Percentiles rank a stretch among this genome's conserved stretches.
Evolutionary conservation across 164 flowering plant genomes (phyloP).

Genomic region (Chimonanthus praecox): DNA sequence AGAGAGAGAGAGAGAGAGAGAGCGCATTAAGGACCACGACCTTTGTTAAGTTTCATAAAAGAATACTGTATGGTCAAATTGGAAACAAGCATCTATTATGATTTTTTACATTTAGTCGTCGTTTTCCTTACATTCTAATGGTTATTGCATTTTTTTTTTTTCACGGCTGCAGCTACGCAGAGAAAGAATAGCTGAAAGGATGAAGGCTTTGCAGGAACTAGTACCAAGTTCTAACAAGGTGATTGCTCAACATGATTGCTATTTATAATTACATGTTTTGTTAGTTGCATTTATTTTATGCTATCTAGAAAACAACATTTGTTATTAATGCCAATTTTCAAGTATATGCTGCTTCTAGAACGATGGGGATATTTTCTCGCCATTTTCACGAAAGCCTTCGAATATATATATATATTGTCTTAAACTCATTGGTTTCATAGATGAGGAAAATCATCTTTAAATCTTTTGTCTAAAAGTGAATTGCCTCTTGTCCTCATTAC

Average conservation of each 20-base stretch:
- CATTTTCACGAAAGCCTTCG: not conserved
- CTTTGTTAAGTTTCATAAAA: too few species aligned
- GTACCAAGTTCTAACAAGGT: slow-evolving; percentile 98
- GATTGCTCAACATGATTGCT: slow-evolving; percentile 5
- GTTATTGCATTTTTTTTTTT: not conserved
- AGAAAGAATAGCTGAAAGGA: slow-evolving; percentile 93
- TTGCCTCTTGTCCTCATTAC: not conserved
- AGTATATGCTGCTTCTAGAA: not conserved
- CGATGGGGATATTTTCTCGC: not conserved
- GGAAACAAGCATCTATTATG: not conserved
- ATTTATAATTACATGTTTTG: not conserved
- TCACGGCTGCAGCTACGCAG: slow-evolving; percentile 65
- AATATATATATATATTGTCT: too few species aligned
- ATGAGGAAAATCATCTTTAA: too few species aligned
- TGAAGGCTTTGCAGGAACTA: slow-evolving; percentile 89
- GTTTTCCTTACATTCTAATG: not conserved
- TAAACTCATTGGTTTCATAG: too few species aligned
- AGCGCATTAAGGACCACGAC: too few species aligned
- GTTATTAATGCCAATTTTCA: not conserved
- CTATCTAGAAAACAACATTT: not conserved
- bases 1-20: too few species aligned
- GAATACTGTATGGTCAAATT: not conserved
- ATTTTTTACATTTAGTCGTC: not conserved
- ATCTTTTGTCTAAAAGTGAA: not conserved
- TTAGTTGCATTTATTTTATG: slow-evolving; percentile 1